phyloP scores from a whole-genome alignment of 1,284 basidiomycete species.

The Ustilago sp. region DNA sequence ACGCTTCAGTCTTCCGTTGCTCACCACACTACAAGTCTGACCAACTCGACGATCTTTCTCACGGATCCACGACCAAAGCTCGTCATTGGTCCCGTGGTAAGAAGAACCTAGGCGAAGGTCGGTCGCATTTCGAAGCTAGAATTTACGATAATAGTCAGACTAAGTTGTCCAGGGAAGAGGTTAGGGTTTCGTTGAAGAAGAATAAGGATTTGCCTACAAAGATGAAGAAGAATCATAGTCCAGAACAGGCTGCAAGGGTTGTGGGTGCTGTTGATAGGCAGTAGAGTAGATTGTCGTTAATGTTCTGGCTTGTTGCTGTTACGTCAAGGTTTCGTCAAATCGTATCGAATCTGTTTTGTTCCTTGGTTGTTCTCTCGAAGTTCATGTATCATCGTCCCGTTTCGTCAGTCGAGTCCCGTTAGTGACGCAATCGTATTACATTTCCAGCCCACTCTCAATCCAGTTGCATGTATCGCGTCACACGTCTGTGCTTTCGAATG shows the following conservation, averaged over 20 bases:
- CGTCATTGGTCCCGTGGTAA: constrained; percentile 43
- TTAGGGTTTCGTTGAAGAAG: constrained; percentile 42
- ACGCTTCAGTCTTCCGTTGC: constrained; percentile 38
- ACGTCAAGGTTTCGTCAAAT: background rate
- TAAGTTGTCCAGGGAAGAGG: constrained; percentile 16
- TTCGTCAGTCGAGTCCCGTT: background rate
- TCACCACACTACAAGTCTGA: constrained; percentile 40
- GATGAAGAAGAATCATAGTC: constrained; percentile 45
- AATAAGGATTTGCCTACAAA: constrained; percentile 43
- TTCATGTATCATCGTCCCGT: background rate
- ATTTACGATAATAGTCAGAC: constrained; percentile 15
- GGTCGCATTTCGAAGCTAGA: constrained; percentile 36
- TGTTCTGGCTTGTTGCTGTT: background rate
- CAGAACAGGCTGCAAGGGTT: constrained; percentile 38
- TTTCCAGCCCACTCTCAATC: background rate
- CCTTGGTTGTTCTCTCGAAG: background rate
- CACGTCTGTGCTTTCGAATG: too few relatives aligned
- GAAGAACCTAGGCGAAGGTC: constrained; percentile 39
- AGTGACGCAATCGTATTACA: background rate
- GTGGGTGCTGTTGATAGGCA: constrained; percentile 21
- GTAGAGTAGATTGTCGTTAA: background rate
- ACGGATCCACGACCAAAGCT: constrained; percentile 38
- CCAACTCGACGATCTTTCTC: constrained; percentile 46
- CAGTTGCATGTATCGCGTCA: too few relatives aligned
- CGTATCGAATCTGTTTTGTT: background rate